A percentile compares a stretch with the other conserved stretches of the same genome.
Evolutionary conservation across 306 rosid species (phyloP).

Genomic region (Vigna reflexopilosa): DNA sequence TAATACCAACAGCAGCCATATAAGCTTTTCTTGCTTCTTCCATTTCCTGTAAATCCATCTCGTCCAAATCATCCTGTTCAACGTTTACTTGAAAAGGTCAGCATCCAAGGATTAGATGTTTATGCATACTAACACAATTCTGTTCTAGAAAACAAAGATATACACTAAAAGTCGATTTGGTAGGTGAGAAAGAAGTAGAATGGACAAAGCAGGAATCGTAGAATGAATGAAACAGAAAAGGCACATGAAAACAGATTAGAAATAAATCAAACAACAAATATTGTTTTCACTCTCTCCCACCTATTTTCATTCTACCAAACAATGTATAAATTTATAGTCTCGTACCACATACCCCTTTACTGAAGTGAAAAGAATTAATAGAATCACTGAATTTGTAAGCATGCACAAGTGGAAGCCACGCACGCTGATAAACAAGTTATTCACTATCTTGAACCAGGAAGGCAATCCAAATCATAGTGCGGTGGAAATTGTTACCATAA

Average conservation of each 20-base stretch:
- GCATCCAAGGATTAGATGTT: slow-evolving; percentile 1
- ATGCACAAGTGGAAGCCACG: slow-evolving; percentile 10
- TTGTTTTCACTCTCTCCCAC: too few relatives aligned
- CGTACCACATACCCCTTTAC: slow-evolving; percentile 18
- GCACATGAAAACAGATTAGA: neutral
- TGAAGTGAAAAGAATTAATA: neutral
- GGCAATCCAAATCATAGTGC: slow-evolving; percentile 42
- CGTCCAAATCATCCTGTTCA: slow-evolving; percentile 86
- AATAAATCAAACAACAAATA: too few relatives aligned
- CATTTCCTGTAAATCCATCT: slow-evolving; percentile 66
- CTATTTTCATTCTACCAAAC: too few relatives aligned
- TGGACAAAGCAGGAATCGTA: too few relatives aligned
- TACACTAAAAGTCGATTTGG: neutral
- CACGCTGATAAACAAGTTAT: slow-evolving; percentile 4
- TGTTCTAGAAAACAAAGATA: slow-evolving; percentile 24
- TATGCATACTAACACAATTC: slow-evolving; percentile 17
- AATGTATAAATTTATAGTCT: neutral
- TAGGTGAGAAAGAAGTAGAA: too few relatives aligned
- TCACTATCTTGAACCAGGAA: slow-evolving; percentile 53
- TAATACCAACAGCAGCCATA: slow-evolving; percentile 65
- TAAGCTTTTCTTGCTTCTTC: slow-evolving; percentile 87
- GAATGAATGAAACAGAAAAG: too few relatives aligned
- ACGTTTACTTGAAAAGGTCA: slow-evolving; percentile 30
- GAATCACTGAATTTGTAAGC: slow-evolving; percentile 20
- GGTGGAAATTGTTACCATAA: slow-evolving; percentile 44